Evolutionary conservation across 2,329 filamentous ascomycete species (phyloP).

Genomic region (Curvularia verruculosa): DNA sequence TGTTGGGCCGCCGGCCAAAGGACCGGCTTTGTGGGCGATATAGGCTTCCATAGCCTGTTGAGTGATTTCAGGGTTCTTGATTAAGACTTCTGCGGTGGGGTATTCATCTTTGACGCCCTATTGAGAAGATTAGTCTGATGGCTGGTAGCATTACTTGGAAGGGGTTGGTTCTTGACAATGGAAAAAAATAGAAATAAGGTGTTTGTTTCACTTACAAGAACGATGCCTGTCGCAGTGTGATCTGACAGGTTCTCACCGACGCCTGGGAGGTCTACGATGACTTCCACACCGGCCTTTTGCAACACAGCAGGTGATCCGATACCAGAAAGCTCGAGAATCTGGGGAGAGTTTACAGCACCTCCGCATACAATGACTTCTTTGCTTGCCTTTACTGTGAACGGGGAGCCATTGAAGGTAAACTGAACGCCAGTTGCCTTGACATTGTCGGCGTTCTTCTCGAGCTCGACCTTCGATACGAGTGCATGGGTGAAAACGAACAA

Average conservation of each 20-base stretch:
- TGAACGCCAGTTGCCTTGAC: slow-evolving; percentile 47
- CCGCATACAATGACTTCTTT: slow-evolving; percentile 41
- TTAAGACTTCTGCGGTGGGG: slow-evolving; percentile 34
- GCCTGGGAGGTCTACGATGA: slow-evolving; percentile 35
- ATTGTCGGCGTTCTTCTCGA: slow-evolving; percentile 51
- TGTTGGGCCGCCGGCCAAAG: slow-evolving; percentile 33
- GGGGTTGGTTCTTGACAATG: neutral
- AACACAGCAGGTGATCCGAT: slow-evolving; percentile 37
- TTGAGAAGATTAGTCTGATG: neutral
- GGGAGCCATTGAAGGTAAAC: slow-evolving; percentile 49
- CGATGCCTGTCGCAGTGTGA: slow-evolving; percentile 33
- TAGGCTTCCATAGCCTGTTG: slow-evolving; percentile 40
- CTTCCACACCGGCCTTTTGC: slow-evolving; percentile 32
- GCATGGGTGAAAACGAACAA: slow-evolving; percentile 57
- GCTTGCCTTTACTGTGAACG: slow-evolving; percentile 34
- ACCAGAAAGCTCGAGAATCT: slow-evolving; percentile 43
- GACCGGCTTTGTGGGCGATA: slow-evolving; percentile 34
- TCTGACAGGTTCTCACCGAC: slow-evolving; percentile 49
- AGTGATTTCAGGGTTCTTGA: slow-evolving; percentile 25
- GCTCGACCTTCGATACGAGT: slow-evolving; percentile 54
- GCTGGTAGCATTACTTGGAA: no score
- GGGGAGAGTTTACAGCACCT: slow-evolving; percentile 37
- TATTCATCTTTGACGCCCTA: slow-evolving; percentile 37
- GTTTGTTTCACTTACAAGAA: slow-evolving; percentile 15
- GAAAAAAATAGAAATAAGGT: neutral